These are phyloP conservation scores for Tulasnella calospora DNA, from an alignment of 768 basidiomycete species.

Conservation along the genomic window DNA sequence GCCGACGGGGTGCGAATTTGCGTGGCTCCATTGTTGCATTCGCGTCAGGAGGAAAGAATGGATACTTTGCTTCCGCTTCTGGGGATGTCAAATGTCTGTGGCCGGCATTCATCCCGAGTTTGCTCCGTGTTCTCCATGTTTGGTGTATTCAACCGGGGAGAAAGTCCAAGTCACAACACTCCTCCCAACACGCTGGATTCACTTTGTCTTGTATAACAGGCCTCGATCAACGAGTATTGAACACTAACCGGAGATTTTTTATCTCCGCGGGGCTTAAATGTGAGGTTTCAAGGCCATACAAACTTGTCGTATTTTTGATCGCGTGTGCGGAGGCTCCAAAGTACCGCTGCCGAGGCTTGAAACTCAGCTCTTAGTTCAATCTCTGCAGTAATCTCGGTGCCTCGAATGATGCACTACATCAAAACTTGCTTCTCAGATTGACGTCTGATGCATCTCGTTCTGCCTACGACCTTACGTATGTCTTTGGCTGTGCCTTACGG, in stretches of 20 bases:
- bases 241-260: not conserved
- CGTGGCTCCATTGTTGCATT: not conserved
- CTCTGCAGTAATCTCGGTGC: not conserved
- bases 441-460: not conserved
- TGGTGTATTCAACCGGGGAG: not conserved
- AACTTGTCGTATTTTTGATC: not conserved
- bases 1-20: not conserved
- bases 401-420: not conserved
- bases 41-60: not conserved
- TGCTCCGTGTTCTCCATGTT: not conserved
- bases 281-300: not conserved
- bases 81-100: not conserved
- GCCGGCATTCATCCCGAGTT: not conserved
- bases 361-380: not conserved
- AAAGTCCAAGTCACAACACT: not conserved
- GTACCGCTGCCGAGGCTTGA: not conserved
- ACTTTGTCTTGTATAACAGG: not conserved
- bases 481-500: not conserved
- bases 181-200: not conserved
- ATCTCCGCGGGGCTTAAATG: not conserved
- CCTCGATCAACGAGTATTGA: not conserved
- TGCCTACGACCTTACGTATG: not conserved
- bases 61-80: not conserved
- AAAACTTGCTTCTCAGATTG: not conserved
- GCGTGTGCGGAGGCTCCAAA: not conserved